phyloP scores from a whole-genome alignment of 108 stramenopile genomes.

The Skeletonema menzelii region DNA sequence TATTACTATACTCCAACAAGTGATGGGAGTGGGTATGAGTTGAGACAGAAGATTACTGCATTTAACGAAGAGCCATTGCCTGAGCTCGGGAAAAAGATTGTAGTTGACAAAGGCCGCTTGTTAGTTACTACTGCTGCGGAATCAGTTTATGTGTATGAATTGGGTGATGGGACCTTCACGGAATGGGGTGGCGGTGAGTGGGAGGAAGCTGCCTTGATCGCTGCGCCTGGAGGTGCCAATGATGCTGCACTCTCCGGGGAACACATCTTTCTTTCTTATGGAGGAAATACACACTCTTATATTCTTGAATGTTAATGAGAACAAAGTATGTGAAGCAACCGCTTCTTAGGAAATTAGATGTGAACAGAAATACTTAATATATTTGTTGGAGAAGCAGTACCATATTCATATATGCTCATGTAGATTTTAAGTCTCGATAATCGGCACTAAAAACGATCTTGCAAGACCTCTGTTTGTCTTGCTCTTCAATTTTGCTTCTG shows the following conservation, averaged over 20 bases:
- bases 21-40: neutral
- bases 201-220: neutral
- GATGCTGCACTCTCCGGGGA: neutral
- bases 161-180: no score
- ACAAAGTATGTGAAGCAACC: neutral
- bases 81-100: neutral
- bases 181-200: no score
- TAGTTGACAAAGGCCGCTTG: neutral
- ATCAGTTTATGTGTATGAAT: neutral
- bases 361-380: neutral
- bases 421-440: no score
- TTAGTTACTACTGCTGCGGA: neutral
- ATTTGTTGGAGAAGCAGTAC: no score
- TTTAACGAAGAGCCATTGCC: neutral
- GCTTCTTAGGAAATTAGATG: neutral
- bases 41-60: neutral
- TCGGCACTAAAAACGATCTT: no score
- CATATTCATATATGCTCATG: no score
- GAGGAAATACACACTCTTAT: neutral
- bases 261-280: neutral
- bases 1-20: neutral
- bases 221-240: neutral
- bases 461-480: no score
- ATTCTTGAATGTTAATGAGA: neutral
- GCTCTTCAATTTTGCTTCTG: no score